Percentiles rank a stretch among this genome's conserved stretches.
Conservation (phyloP, 1,139 yeast species). For the Saccharomycopsis hybrid region DNA sequence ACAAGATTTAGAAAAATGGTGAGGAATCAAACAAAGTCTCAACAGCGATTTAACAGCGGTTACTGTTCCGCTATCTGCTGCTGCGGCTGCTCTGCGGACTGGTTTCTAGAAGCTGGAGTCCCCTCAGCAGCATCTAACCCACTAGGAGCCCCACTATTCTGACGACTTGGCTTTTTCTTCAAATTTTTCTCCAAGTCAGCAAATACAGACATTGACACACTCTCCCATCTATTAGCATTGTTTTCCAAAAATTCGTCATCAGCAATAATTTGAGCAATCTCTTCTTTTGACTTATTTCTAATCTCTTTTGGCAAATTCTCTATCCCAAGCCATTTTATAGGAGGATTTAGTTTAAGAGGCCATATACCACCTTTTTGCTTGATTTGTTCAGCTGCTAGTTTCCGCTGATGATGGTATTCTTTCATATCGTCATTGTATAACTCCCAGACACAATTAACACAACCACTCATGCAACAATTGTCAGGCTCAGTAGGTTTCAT, state of each 20-base stretch:
- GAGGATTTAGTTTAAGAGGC: constrained; percentile 81
- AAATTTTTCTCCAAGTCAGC: constrained; percentile 68
- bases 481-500: constrained; percentile 82
- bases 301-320: constrained; percentile 36
- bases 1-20: no score
- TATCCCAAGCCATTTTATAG: constrained; percentile 38
- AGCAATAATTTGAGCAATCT: constrained; percentile 18
- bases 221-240: constrained; percentile 49
- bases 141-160: no score
- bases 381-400: constrained; percentile 54
- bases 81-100: no score
- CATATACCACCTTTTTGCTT: constrained; percentile 50
- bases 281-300: constrained; percentile 24
- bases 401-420: constrained; percentile 65
- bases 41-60: no score
- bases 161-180: not conserved
- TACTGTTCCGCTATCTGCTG: no score
- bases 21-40: no score
- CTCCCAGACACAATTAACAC: constrained; percentile 97
- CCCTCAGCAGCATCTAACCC: no score
- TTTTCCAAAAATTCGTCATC: constrained; percentile 17
- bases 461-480: constrained; percentile 96
- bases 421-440: constrained; percentile 78
- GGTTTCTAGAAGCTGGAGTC: no score
- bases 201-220: constrained; percentile 71